Percentiles rank a stretch among this genome's conserved stretches.
Evolutionary conservation across 2,329 filamentous ascomycete species (phyloP).

Genomic region (Talaromyces pinophilus): DNA sequence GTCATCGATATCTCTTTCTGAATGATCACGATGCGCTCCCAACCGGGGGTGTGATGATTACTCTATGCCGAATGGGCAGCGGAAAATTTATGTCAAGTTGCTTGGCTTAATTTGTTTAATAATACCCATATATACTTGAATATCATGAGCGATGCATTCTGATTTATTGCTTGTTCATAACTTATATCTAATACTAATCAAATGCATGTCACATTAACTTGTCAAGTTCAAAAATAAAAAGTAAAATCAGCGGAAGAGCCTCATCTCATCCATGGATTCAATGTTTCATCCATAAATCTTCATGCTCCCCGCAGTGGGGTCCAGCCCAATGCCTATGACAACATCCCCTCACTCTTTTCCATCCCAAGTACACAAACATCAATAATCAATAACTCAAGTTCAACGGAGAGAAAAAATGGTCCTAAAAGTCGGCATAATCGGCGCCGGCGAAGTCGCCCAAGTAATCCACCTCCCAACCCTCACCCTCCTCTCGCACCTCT

Average conservation of each 20-base stretch:
- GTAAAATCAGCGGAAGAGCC: neutral
- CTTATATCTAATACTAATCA: neutral
- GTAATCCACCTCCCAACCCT: constrained; percentile 58
- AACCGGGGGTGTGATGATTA: neutral
- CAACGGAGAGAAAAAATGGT: neutral
- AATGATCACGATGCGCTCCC: neutral
- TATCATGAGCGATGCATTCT: constrained; percentile 16
- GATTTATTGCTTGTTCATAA: neutral
- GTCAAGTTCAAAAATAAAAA: neutral
- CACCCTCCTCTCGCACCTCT: constrained; percentile 48
- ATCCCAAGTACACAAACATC: neutral
- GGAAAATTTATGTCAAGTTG: neutral
- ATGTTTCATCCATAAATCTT: neutral
- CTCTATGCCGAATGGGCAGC: neutral
- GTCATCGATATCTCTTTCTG: neutral
- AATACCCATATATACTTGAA: constrained; percentile 18
- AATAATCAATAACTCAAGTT: neutral
- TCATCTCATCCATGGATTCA: neutral
- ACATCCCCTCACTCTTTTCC: neutral
- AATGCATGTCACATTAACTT: neutral
- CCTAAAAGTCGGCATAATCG: constrained; percentile 40
- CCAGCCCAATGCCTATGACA: neutral
- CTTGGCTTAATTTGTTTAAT: constrained; percentile 1
- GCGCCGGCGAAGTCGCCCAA: constrained; percentile 50
- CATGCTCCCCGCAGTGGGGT: neutral